Base-by-base conservation (phyloP, 345 rosid species). In the Eucalyptus caleyi region DNA sequence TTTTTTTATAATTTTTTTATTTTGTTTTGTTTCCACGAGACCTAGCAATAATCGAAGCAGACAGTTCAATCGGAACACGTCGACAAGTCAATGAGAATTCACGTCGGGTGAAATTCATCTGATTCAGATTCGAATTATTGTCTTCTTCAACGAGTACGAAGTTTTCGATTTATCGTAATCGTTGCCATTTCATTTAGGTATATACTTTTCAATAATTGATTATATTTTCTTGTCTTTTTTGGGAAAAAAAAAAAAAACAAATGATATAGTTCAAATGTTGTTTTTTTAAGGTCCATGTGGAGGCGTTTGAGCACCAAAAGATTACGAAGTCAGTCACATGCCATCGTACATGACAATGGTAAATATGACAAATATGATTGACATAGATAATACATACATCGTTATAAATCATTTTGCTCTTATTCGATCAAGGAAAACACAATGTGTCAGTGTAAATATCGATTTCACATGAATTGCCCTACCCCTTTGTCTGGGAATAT, bases 391-490 rank as follows among this genome's bases (percentile, higher is more conserved):
- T 34, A 69, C 11, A 11, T 34, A 9, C 0, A 0, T 69, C 0
- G 2, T 11, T 67, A 67, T 67, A 16, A 16, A n/a, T 62, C 9
- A 62, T 15, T 65, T 3, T n/a, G 10, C 4, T 65, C 40, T 15
- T 65, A 65, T 4, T n/a, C 0, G 0, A 3, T 7, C 11, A 0
- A 65, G 19, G 16, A 15, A 65, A 34, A 9, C 9, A 34, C 2
- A 18, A 1, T 1, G 9, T 16, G 19, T 69, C 8, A 0, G 2
- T 9, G 26, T 34, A 18, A 67, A 34, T 3, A 69, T 34, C 8
- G 7, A 18, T 34, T 3, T 69, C 5, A 9, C 13, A 5, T 5
- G 6, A 16, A 16, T 18, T 37, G 23, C 4, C 4, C 11, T 32
- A 16, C 2, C 1, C 4, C 0, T 34, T 16, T 53, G 6, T 32